Evolutionary conservation across 2,329 filamentous ascomycete genomes (phyloP).

Genomic region (Talaromyces sp.): DNA sequence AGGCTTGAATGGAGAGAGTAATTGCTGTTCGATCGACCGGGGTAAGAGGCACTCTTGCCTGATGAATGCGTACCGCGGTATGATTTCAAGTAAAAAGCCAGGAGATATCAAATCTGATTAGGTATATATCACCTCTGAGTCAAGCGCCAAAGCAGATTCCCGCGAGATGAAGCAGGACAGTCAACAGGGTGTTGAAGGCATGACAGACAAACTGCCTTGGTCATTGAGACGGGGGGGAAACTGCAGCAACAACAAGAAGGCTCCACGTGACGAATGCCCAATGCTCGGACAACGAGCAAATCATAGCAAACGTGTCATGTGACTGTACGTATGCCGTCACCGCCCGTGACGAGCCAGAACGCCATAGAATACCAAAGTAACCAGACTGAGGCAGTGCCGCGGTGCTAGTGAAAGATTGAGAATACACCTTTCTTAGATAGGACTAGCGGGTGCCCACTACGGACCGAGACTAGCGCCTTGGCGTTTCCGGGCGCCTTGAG

Average conservation of each 20-base stretch:
- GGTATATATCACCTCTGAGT: background rate
- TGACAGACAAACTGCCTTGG: background rate
- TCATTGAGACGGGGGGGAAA: conserved; percentile 1
- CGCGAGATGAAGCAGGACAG: background rate
- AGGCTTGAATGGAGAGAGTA: background rate
- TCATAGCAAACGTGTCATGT: background rate
- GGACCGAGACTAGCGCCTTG: conserved; percentile 10
- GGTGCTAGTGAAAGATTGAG: background rate
- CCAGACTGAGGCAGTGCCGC: background rate
- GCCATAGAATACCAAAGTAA: background rate
- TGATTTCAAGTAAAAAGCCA: background rate
- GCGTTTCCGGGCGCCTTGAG: background rate
- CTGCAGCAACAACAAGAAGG: conserved; percentile 1
- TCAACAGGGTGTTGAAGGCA: background rate
- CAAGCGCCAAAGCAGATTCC: background rate
- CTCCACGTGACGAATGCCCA: conserved; percentile 13
- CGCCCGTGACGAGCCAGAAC: background rate
- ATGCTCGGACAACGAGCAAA: background rate
- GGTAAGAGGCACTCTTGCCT: background rate
- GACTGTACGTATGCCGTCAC: background rate
- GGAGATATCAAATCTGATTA: background rate
- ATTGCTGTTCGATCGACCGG: background rate
- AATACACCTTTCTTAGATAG: background rate
- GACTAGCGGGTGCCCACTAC: background rate
- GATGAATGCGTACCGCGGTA: background rate